These are phyloP conservation scores for Barnettozyma vustinii DNA, from an alignment of 805 yeast species.

Conservation along the genomic window DNA sequence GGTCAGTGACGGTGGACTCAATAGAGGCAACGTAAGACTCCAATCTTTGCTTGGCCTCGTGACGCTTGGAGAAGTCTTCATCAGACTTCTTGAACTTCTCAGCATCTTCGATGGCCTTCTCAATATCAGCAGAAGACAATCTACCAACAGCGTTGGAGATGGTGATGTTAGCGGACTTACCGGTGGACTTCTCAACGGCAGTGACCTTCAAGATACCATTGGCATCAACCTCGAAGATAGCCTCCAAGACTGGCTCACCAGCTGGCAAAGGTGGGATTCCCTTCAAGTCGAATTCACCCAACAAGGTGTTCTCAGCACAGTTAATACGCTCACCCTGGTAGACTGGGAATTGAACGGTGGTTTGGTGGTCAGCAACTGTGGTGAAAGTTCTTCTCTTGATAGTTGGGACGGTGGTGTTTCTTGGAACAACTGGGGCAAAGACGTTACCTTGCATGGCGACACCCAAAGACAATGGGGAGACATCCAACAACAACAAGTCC, in stretches of 20 bases:
- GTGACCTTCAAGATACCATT: slow-evolving; percentile 99
- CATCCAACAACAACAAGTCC: slow-evolving; percentile 94
- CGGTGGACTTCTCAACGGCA: slow-evolving; percentile 97
- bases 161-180: slow-evolving; percentile 96
- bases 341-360: slow-evolving; percentile 98
- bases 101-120: slow-evolving; percentile 98
- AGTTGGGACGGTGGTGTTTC: slow-evolving; percentile 98
- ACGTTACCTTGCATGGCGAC: slow-evolving; percentile 99
- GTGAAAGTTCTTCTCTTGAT: slow-evolving; percentile 98
- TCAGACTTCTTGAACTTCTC: slow-evolving; percentile 98
- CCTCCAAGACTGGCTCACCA: slow-evolving; percentile 99
- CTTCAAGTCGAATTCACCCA: slow-evolving; percentile 94
- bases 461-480: slow-evolving; percentile 97
- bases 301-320: slow-evolving; percentile 94
- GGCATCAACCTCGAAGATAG: slow-evolving; percentile 98
- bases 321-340: slow-evolving; percentile 98
- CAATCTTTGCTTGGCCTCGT: slow-evolving; percentile 98
- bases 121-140: slow-evolving; percentile 93
- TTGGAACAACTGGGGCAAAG: slow-evolving; percentile 97
- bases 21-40: slow-evolving; percentile 97
- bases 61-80: slow-evolving; percentile 98
- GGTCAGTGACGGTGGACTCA: slow-evolving; percentile 96
- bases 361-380: slow-evolving; percentile 98
- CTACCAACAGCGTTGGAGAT: slow-evolving; percentile 99
- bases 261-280: slow-evolving; percentile 99